These are phyloP conservation scores for Colletotrichum zoysiae DNA, from an alignment of 2,329 filamentous ascomycete genomes.

Conservation along the genomic window DNA sequence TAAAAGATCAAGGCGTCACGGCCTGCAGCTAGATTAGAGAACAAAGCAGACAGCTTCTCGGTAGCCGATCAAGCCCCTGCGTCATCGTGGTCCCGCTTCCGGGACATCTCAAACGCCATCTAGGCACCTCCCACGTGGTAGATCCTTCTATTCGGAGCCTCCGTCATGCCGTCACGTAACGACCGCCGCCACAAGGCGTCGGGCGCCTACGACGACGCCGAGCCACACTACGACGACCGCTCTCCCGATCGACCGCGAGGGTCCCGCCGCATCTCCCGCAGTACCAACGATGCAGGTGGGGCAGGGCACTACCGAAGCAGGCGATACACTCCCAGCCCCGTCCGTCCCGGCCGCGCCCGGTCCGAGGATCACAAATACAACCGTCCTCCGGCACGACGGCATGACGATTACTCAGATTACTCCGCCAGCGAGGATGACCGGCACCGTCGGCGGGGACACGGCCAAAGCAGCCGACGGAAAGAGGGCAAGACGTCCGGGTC, in stretches of 20 bases:
- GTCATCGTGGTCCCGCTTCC: constrained; percentile 18
- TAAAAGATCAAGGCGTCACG: constrained; percentile 19
- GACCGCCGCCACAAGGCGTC: constrained; percentile 21
- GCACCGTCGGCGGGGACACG: constrained; percentile 1
- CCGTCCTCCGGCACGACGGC: constrained; percentile 3
- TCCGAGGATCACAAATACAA: constrained; percentile 25
- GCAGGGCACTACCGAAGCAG: constrained; percentile 16
- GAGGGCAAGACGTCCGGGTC: constrained; percentile 9
- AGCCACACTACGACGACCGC: constrained; percentile 32
- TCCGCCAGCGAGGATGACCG: constrained; percentile 34
- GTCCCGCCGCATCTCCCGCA: constrained; percentile 27
- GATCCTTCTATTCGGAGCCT: not conserved
- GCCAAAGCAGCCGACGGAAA: not conserved
- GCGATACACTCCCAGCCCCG: constrained; percentile 12
- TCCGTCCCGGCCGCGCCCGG: constrained; percentile 17
- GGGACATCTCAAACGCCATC: not conserved
- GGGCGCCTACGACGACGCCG: constrained; percentile 30
- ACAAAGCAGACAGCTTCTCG: constrained; percentile 12
- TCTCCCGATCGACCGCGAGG: constrained; percentile 15
- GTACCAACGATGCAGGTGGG: constrained; percentile 19
- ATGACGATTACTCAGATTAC: constrained; percentile 30
- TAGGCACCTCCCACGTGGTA: constrained; percentile 5
- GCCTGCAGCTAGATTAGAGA: not conserved
- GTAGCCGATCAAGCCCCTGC: not conserved
- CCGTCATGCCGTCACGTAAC: constrained; percentile 32